These are phyloP conservation scores for Stephania cephalantha DNA, from an alignment of 164 flowering plant species.

Conservation along the genomic window DNA sequence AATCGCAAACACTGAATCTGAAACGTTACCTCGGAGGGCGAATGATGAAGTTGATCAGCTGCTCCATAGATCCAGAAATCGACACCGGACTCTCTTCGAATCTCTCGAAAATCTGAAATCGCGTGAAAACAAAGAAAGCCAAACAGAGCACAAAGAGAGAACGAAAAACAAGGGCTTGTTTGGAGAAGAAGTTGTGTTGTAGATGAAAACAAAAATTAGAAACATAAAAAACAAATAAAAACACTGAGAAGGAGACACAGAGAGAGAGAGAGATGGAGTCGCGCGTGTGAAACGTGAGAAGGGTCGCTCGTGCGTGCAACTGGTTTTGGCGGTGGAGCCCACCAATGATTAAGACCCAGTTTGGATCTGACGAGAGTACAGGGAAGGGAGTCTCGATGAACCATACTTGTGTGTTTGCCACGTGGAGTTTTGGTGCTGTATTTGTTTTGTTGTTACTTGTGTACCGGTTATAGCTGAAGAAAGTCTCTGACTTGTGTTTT, in stretches of 20 bases:
- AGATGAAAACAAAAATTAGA: background rate
- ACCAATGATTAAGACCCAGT: background rate
- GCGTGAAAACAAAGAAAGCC: background rate
- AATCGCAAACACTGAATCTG: background rate
- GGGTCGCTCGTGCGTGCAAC: background rate
- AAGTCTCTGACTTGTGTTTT: no score
- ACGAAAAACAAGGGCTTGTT: background rate
- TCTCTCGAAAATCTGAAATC: background rate
- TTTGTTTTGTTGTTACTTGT: no score
- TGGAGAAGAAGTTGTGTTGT: background rate
- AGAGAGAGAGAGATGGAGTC: background rate
- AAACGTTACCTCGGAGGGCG: slow-evolving; percentile 80
- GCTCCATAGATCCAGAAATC: slow-evolving; percentile 62
- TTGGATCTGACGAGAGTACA: background rate
- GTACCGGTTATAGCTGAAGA: no score
- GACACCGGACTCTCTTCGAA: background rate
- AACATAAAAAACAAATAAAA: background rate
- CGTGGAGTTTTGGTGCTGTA: background rate
- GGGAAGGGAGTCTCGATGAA: background rate
- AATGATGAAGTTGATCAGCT: slow-evolving; percentile 86
- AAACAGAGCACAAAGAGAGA: background rate
- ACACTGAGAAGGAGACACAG: background rate
- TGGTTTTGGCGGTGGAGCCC: background rate
- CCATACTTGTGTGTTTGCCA: background rate
- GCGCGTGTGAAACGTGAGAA: background rate